Percentiles rank a stretch among this genome's conserved stretches.
phyloP scores from a whole-genome alignment of 2,329 filamentous ascomycete species.

The Eutypa lata region DNA sequence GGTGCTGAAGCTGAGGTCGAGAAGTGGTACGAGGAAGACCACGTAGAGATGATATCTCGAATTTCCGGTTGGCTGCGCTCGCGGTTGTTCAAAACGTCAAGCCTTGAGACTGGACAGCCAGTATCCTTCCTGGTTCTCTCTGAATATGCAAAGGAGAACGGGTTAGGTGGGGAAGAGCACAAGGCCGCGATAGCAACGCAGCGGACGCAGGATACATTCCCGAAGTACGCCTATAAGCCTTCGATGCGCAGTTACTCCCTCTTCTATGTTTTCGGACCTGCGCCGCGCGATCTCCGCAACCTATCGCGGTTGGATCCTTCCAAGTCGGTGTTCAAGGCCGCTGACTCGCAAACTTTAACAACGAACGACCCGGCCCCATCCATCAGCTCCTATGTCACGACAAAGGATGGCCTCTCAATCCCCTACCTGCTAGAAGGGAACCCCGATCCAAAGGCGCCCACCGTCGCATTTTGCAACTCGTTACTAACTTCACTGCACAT shows the following conservation, averaged over 20 bases:
- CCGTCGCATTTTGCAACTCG: constrained; percentile 75
- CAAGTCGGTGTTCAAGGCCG: constrained; percentile 47
- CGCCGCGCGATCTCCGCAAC: constrained; percentile 63
- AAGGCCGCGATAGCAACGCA: constrained; percentile 60
- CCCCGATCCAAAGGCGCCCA: constrained; percentile 61
- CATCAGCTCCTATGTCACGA: constrained; percentile 66
- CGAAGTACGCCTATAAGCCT: constrained; percentile 55
- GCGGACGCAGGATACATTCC: constrained; percentile 57
- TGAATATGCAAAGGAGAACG: constrained; percentile 68
- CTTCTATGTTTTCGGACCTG: constrained; percentile 78
- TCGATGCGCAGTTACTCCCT: constrained; percentile 63
- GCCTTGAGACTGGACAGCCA: constrained; percentile 48
- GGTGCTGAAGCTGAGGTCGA: constrained; percentile 51
- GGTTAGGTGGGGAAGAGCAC: constrained; percentile 62
- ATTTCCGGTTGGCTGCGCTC: constrained; percentile 78
- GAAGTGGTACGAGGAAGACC: constrained; percentile 74
- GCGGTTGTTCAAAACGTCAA: constrained; percentile 65
- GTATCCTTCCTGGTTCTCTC: constrained; percentile 65
- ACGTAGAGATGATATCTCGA: constrained; percentile 67
- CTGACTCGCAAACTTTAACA: constrained; percentile 55
- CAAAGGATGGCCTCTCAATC: constrained; percentile 64
- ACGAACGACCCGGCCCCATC: constrained; percentile 47
- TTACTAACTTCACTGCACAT: constrained; percentile 75
- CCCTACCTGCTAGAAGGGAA: constrained; percentile 76
- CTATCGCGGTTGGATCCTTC: constrained; percentile 48